A percentile compares a stretch with the other conserved stretches of the same genome.
Conservation (phyloP, 116 monocot genomes). For the Zostera marina region DNA sequence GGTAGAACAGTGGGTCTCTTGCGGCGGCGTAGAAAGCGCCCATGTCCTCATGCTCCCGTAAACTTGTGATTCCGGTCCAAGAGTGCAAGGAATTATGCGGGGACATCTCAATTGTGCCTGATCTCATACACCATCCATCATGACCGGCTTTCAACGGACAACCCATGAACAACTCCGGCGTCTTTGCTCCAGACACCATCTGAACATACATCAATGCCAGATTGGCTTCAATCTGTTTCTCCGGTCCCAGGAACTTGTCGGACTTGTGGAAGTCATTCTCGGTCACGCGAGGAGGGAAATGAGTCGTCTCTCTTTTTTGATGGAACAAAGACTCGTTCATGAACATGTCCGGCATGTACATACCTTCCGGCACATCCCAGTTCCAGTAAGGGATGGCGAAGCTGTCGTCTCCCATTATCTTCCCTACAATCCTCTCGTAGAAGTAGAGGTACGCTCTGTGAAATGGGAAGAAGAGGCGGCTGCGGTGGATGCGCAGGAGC, state of each 20-base stretch:
- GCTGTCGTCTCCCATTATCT: conserved; percentile 29
- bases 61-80: conserved; percentile 6
- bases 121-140: conserved; percentile 5
- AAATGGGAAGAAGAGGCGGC: conserved; percentile 39
- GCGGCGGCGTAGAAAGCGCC: conserved; percentile 22
- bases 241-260: background rate
- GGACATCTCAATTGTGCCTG: conserved; percentile 15
- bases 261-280: conserved; percentile 8
- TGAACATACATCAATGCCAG: conserved; percentile 23
- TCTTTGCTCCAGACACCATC: conserved; percentile 24
- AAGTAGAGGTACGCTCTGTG: conserved; percentile 39
- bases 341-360: conserved; percentile 23
- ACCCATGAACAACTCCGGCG: conserved; percentile 21
- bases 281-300: conserved; percentile 9
- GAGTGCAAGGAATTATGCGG: conserved; percentile 18
- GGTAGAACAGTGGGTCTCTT: conserved; percentile 26
- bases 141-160: conserved; percentile 9
- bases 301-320: background rate
- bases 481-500: conserved; percentile 20
- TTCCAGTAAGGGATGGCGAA: conserved; percentile 39
- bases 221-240: conserved; percentile 10
- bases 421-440: conserved; percentile 36
- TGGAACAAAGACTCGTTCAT: conserved; percentile 7
- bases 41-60: conserved; percentile 17
- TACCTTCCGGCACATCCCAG: conserved; percentile 31